Percentiles rank a stretch among this genome's conserved stretches.
Conservation (phyloP, 805 yeast species). For the Sungouiella blattae region DNA sequence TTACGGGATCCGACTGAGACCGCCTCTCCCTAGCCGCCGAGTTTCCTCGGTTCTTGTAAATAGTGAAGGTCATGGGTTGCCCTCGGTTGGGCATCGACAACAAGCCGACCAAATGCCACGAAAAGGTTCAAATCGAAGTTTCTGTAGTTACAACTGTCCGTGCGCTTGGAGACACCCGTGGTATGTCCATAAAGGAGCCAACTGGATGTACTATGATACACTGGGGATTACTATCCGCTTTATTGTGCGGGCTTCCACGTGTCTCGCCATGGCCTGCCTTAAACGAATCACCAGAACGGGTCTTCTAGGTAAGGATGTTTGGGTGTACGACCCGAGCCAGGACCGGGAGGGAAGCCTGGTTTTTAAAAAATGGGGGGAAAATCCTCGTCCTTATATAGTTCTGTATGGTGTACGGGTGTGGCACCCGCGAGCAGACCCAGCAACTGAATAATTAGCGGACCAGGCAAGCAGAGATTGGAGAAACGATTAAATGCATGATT, state of each 20-base stretch:
- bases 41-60: no score
- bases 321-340: conserved; percentile 14
- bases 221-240: conserved; percentile 23
- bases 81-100: no score
- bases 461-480: no score
- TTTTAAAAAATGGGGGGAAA: conserved; percentile 1
- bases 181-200: conserved; percentile 22
- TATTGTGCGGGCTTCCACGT: conserved; percentile 19
- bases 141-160: conserved; percentile 39
- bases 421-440: no score
- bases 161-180: conserved; percentile 51
- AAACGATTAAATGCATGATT: no score
- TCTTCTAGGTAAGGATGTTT: conserved; percentile 31
- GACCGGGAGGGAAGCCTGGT: conserved; percentile 8
- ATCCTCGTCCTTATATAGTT: neutral
- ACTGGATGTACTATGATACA: conserved; percentile 49
- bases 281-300: conserved; percentile 41
- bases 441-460: no score
- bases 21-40: no score
- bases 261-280: conserved; percentile 28
- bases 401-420: conserved; percentile 13
- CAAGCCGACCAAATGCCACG: no score
- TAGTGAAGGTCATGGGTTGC: no score
- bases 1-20: conserved; percentile 28
- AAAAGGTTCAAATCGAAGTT: no score